Evolutionary conservation across 2,329 filamentous ascomycete species (phyloP).

Genomic region (Trichoderma aggressivum): DNA sequence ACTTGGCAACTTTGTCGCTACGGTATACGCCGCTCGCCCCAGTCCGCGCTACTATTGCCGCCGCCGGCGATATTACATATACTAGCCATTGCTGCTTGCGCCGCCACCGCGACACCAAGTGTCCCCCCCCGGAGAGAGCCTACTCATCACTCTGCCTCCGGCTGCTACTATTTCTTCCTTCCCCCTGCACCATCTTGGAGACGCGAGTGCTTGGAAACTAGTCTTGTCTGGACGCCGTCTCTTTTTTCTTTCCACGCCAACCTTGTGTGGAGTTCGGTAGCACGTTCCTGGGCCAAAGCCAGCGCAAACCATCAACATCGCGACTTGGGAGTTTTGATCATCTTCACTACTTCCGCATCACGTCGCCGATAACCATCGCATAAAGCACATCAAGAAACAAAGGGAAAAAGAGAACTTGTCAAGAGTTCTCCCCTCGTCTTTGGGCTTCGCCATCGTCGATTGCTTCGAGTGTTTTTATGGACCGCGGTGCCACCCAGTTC

Average conservation of each 20-base stretch:
- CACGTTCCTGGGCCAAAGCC: constrained; percentile 33
- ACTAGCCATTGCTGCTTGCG: constrained; percentile 26
- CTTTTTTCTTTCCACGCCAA: constrained; percentile 22
- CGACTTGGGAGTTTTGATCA: constrained; percentile 28
- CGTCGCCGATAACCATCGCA: constrained; percentile 4
- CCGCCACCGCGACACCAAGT: constrained; percentile 33
- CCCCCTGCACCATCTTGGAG: constrained; percentile 26
- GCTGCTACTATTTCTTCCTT: constrained; percentile 14
- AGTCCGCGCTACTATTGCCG: constrained; percentile 33
- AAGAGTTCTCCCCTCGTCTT: constrained; percentile 1
- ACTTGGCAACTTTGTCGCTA: constrained; percentile 3
- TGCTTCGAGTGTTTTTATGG: constrained; percentile 42
- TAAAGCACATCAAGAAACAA: not conserved
- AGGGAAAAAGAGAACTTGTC: not conserved
- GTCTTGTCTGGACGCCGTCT: constrained; percentile 31
- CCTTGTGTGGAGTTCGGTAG: constrained; percentile 31
- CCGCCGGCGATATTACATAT: constrained; percentile 35
- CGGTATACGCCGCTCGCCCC: constrained; percentile 8
- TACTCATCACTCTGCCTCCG: constrained; percentile 24
- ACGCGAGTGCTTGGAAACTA: constrained; percentile 33
- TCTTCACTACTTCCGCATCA: constrained; percentile 21
- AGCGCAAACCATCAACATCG: constrained; percentile 32
- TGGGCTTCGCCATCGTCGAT: constrained; percentile 17
- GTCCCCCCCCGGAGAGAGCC: constrained; percentile 15
- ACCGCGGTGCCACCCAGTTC: constrained; percentile 68